phyloP scores from a whole-genome alignment of 441 rosid genomes.

The Isatis lusitanica region DNA sequence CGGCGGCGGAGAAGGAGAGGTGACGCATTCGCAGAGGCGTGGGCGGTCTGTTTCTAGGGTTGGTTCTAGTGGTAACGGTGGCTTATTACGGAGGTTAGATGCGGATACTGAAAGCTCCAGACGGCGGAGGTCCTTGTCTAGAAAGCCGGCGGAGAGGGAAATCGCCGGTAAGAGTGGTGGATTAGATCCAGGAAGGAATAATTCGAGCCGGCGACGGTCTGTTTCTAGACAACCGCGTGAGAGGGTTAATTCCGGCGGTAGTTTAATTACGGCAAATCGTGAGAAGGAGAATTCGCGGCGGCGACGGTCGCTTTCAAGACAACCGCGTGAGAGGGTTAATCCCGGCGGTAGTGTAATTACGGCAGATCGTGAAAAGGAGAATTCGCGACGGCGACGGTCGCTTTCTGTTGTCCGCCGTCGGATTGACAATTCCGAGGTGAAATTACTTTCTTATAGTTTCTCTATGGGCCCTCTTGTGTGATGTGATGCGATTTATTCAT shows the following conservation, averaged over 20 bases:
- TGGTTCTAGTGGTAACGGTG: constrained; percentile 41
- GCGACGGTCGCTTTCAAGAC: too few relatives aligned
- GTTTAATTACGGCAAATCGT: background rate
- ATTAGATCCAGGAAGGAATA: constrained; percentile 37
- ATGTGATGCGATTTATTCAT: background rate
- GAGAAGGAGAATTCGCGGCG: too few relatives aligned
- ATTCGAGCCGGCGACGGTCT: constrained; percentile 57
- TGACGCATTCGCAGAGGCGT: constrained; percentile 50
- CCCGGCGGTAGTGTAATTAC: constrained; percentile 15
- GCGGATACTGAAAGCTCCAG: constrained; percentile 56
- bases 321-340: too few relatives aligned
- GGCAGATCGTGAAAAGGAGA: constrained; percentile 13
- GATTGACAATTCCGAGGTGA: constrained; percentile 84
- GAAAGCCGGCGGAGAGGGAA: constrained; percentile 10
- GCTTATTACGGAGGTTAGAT: constrained; percentile 44
- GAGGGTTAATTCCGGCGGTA: constrained; percentile 25
- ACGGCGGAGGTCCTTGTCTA: constrained; percentile 56
- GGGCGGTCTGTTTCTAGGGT: constrained; percentile 80
- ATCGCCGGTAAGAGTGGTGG: constrained; percentile 32
- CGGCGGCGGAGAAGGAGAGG: constrained; percentile 34
- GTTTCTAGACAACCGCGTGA: constrained; percentile 36
- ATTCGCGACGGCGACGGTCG: constrained; percentile 61
- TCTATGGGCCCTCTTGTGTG: constrained; percentile 28
- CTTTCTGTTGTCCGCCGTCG: constrained; percentile 67
- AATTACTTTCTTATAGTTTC: background rate